phyloP scores from a whole-genome alignment of 2,329 filamentous ascomycete genomes.

The Trichoderma sp. region DNA sequence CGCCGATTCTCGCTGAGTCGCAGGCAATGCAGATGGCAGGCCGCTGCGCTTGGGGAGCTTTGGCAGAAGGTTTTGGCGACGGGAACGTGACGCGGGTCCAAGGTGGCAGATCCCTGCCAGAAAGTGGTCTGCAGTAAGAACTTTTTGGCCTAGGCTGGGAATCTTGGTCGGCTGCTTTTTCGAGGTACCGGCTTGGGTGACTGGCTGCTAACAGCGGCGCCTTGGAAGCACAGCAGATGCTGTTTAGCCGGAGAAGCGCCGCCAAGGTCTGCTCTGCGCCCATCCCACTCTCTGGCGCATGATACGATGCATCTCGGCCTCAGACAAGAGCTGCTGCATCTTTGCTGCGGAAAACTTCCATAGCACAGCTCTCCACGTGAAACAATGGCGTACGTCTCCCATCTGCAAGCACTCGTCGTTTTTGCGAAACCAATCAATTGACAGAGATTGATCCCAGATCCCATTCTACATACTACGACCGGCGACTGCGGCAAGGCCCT shows the following conservation, averaged over 20 bases:
- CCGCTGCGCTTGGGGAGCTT: neutral
- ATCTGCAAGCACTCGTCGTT: neutral
- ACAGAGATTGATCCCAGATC: constrained; percentile 22
- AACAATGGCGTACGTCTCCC: constrained; percentile 1
- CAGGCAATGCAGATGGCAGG: neutral
- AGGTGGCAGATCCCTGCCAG: constrained; percentile 11
- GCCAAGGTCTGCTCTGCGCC: constrained; percentile 22
- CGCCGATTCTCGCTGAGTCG: neutral
- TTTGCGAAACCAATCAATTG: neutral
- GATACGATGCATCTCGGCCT: neutral
- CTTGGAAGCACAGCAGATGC: neutral
- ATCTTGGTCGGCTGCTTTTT: neutral
- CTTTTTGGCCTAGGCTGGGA: neutral
- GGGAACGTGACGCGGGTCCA: constrained; percentile 21
- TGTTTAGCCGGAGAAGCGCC: constrained; percentile 27
- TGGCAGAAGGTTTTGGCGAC: constrained; percentile 19
- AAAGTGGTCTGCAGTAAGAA: neutral
- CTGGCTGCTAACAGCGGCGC: neutral
- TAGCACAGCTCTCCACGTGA: neutral
- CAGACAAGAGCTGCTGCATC: neutral
- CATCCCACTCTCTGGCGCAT: constrained; percentile 19
- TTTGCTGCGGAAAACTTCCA: neutral
- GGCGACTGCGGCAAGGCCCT: constrained; percentile 77
- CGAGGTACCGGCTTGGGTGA: neutral
- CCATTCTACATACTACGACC: constrained; percentile 82